Conservation (phyloP, 768 basidiomycete species). For the Hygrophoropsis aurantiaca region DNA sequence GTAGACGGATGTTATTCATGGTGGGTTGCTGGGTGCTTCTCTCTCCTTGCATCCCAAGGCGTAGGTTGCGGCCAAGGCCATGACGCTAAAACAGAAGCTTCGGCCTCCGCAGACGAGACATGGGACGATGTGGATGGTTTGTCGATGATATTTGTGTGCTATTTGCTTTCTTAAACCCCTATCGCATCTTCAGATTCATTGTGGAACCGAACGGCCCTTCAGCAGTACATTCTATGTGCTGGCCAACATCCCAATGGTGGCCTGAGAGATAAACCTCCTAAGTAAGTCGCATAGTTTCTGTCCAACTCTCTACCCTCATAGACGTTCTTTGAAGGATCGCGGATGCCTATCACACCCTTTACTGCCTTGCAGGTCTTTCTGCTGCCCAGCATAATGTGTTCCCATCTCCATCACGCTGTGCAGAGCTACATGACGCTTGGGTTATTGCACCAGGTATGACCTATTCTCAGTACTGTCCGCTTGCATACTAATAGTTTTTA, state of each 20-base stretch:
- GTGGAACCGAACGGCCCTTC: constrained; percentile 69
- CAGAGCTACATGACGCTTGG: constrained; percentile 42
- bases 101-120: constrained; percentile 32
- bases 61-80: constrained; percentile 36
- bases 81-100: constrained; percentile 13
- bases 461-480: not conserved
- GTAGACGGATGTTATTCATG: constrained; percentile 99
- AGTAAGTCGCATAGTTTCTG: constrained; percentile 45
- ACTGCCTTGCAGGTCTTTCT: constrained; percentile 89
- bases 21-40: constrained; percentile 95
- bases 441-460: constrained; percentile 16
- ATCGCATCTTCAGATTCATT: constrained; percentile 40
- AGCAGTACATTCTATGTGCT: constrained; percentile 83
- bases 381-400: constrained; percentile 79
- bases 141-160: constrained; percentile 9
- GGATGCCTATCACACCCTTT: constrained; percentile 95
- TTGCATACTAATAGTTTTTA: constrained; percentile 12
- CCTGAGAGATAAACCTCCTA: constrained; percentile 92
- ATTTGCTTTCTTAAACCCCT: not conserved
- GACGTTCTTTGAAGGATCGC: constrained; percentile 52
- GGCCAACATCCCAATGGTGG: constrained; percentile 88
- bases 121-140: constrained; percentile 79
- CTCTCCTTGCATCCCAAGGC: constrained; percentile 64
- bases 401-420: constrained; percentile 40
- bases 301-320: not conserved